phyloP scores from a whole-genome alignment of 75 land plant species.

The Selaginella moellendorffii region DNA sequence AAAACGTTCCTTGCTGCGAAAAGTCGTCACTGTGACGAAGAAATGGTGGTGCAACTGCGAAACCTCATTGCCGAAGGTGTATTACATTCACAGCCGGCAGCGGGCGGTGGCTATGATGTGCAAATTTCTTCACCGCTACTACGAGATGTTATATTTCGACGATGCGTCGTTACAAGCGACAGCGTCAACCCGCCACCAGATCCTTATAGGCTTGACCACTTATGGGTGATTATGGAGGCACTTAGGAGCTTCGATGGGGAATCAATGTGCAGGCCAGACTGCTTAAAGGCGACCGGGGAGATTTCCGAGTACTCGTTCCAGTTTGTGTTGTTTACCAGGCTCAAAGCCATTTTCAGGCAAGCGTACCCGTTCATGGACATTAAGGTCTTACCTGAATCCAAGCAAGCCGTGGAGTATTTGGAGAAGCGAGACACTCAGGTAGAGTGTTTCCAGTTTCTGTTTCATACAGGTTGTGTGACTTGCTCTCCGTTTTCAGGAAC shows the following conservation, averaged over 20 bases:
- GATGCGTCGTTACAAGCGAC: neutral
- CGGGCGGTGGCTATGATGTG: neutral
- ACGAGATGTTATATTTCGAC: neutral
- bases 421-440: neutral
- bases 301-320: neutral
- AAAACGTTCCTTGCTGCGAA: neutral
- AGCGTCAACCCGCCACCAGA: neutral
- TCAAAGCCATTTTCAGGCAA: neutral
- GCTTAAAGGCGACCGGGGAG: neutral
- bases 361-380: neutral
- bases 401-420: constrained; percentile 1
- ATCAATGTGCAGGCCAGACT: neutral
- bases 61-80: neutral
- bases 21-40: neutral
- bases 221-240: neutral
- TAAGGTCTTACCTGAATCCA: neutral
- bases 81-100: neutral
- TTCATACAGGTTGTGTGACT: neutral
- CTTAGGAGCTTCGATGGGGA: neutral
- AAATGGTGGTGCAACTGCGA: neutral
- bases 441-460: neutral
- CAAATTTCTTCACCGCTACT: neutral
- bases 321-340: neutral
- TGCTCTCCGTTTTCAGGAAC: neutral
- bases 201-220: neutral